Evolutionary conservation across 805 yeast genomes (phyloP).

Genomic region (Teunomyces tritomae): DNA sequence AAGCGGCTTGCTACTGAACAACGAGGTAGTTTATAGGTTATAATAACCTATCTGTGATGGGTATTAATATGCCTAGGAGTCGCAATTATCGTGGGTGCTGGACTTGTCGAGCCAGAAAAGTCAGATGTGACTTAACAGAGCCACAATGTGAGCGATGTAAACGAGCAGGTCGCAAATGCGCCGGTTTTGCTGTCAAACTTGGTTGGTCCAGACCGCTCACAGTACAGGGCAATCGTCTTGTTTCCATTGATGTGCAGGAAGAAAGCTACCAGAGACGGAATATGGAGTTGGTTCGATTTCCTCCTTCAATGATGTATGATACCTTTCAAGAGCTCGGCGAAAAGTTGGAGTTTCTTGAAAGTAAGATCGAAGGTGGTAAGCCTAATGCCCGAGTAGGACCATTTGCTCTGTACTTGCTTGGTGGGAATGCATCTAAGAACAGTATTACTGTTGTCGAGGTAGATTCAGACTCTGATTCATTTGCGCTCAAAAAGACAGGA

Average conservation of each 20-base stretch:
- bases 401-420: slow-evolving; percentile 17
- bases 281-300: slow-evolving; percentile 43
- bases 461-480: neutral
- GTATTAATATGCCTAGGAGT: slow-evolving; percentile 19
- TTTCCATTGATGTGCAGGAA: slow-evolving; percentile 15
- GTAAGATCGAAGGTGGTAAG: slow-evolving; percentile 8
- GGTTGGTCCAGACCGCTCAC: slow-evolving; percentile 46
- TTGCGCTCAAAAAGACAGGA: neutral
- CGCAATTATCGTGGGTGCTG: slow-evolving; percentile 52
- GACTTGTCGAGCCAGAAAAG: slow-evolving; percentile 53
- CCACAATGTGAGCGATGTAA: slow-evolving; percentile 49
- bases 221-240: slow-evolving; percentile 17
- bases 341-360: slow-evolving; percentile 33
- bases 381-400: slow-evolving; percentile 21
- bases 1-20: no score
- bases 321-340: slow-evolving; percentile 39
- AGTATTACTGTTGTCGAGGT: neutral
- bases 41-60: neutral
- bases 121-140: slow-evolving; percentile 49
- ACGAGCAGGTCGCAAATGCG: slow-evolving; percentile 44
- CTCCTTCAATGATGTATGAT: slow-evolving; percentile 29
- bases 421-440: neutral
- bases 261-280: slow-evolving; percentile 43
- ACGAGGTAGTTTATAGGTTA: neutral
- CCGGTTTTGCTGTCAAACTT: slow-evolving; percentile 49